phyloP scores from a whole-genome alignment of 2,329 filamentous ascomycete species.

The Tolypocladium sp. region DNA sequence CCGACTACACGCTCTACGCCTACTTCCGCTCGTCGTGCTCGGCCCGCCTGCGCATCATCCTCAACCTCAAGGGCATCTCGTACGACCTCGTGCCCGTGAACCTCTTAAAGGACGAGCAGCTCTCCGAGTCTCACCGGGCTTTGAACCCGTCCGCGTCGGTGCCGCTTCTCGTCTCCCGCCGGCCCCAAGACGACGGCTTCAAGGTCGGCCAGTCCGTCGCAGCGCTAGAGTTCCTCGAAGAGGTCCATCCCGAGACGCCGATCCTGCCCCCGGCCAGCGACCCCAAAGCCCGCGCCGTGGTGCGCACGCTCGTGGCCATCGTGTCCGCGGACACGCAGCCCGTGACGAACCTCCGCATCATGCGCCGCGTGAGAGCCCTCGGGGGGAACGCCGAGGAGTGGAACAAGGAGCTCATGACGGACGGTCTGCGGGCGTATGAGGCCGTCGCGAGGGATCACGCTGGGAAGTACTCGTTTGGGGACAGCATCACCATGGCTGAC shows the following conservation, averaged over 20 bases:
- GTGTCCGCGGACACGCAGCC: conserved; percentile 50
- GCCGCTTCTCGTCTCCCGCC: conserved; percentile 38
- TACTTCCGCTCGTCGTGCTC: conserved; percentile 57
- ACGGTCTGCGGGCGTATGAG: conserved; percentile 50
- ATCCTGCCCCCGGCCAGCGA: conserved; percentile 41
- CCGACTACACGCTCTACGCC: conserved; percentile 39
- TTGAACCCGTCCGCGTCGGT: conserved; percentile 46
- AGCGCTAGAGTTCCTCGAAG: conserved; percentile 54
- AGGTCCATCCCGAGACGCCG: conserved; percentile 31
- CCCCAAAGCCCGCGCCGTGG: conserved; percentile 32
- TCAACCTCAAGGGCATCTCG: conserved; percentile 43
- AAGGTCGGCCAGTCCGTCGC: conserved; percentile 48
- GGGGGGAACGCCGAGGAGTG: conserved; percentile 35
- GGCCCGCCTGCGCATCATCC: conserved; percentile 50
- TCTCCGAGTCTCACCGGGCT: conserved; percentile 29
- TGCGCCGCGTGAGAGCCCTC: conserved; percentile 36
- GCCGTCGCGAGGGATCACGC: conserved; percentile 24
- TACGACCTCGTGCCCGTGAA: conserved; percentile 40
- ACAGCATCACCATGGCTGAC: conserved; percentile 48
- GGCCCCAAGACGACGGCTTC: conserved; percentile 18
- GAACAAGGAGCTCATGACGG: conserved; percentile 40
- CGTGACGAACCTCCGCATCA: conserved; percentile 46
- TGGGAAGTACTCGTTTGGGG: conserved; percentile 45
- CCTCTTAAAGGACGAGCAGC: conserved; percentile 44
- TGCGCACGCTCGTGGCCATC: conserved; percentile 45